Percentiles rank a stretch among this genome's conserved stretches.
phyloP scores from a whole-genome alignment of 228 moss, liverwort and hornwort species.

The Sphagnum fallax region DNA sequence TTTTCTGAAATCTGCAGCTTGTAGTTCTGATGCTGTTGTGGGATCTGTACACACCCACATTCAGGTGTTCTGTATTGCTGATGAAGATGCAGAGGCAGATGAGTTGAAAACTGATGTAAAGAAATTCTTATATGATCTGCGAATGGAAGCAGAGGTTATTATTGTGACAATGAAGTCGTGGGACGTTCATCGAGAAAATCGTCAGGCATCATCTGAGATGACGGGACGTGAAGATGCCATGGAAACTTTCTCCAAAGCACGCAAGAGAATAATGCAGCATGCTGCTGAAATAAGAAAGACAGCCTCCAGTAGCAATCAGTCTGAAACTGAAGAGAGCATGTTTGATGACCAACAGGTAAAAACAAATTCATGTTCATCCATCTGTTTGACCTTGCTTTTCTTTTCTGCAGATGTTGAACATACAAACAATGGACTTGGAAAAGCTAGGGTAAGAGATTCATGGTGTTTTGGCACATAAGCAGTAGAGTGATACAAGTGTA shows the following conservation, averaged over 20 bases:
- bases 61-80: slow-evolving; percentile 91
- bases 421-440: no score
- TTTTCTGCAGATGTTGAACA: no score
- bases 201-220: slow-evolving; percentile 31
- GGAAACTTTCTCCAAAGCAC: slow-evolving; percentile 81
- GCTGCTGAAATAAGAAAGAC: slow-evolving; percentile 51
- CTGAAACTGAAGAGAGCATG: slow-evolving; percentile 28
- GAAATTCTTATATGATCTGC: slow-evolving; percentile 93
- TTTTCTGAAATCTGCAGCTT: no score
- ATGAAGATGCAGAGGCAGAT: slow-evolving; percentile 96
- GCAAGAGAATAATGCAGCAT: slow-evolving; percentile 58
- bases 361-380: not conserved
- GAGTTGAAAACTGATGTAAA: slow-evolving; percentile 97
- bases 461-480: no score
- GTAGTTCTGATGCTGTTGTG: no score
- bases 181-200: slow-evolving; percentile 69
- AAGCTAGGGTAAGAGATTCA: no score
- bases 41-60: no score
- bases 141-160: slow-evolving; percentile 97
- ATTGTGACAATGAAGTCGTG: slow-evolving; percentile 95
- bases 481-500: no score
- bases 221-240: slow-evolving; percentile 70
- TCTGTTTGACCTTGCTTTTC: not conserved
- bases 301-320: slow-evolving; percentile 20
- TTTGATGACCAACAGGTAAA: slow-evolving; percentile 75